A percentile compares a stretch with the other conserved stretches of the same genome.
These are phyloP conservation scores for Boechera divaricarpa DNA, from an alignment of 345 rosid species.

Conservation along the genomic window DNA sequence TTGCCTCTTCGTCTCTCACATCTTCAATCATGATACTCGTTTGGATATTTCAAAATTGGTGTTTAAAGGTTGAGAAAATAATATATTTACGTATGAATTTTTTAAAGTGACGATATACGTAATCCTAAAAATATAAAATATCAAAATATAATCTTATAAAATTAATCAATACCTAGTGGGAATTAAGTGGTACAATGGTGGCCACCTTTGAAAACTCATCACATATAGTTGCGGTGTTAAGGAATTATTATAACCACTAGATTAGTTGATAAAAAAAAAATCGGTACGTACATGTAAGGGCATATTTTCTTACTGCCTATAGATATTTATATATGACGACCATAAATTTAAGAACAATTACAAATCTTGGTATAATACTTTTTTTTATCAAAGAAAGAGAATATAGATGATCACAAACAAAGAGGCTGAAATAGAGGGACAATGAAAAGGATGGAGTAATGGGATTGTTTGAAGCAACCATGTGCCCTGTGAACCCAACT, in stretches of 20 bases:
- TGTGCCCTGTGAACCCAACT: slow-evolving; percentile 36
- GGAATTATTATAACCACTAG: no score
- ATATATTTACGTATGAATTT: background rate
- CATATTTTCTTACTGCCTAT: no score
- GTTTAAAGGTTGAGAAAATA: background rate
- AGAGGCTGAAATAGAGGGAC: slow-evolving; percentile 31
- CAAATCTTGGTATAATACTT: background rate
- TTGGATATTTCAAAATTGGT: background rate
- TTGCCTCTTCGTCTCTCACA: background rate
- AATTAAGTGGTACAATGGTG: no score
- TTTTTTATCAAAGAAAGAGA: background rate
- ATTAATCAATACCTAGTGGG: no score
- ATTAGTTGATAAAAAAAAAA: no score
- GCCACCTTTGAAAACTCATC: no score
- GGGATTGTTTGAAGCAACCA: slow-evolving; percentile 29
- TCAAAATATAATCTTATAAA: background rate
- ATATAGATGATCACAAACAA: background rate
- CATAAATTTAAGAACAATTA: background rate
- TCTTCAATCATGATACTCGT: slow-evolving; percentile 15
- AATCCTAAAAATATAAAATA: no score
- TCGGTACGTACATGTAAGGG: no score
- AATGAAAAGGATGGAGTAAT: slow-evolving; percentile 23
- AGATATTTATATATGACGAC: background rate
- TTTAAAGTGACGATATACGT: background rate
- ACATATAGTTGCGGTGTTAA: no score